Base-by-base conservation (phyloP, 164 flowering plant species). In the Piper longum region DNA sequence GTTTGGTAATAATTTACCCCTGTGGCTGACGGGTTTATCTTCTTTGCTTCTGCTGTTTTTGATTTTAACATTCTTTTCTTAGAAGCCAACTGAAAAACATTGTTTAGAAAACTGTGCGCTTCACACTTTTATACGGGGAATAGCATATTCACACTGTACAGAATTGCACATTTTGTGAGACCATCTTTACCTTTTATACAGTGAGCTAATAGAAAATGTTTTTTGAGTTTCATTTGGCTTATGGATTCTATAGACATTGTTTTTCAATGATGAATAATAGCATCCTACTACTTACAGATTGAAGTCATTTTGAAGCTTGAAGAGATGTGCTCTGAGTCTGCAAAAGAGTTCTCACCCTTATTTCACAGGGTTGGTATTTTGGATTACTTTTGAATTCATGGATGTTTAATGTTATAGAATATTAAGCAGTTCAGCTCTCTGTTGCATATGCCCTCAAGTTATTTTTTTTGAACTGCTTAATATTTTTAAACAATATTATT, bases 241-340 rank as follows among this genome's bases (percentile, higher is more conserved):
- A 48, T 48, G 7, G 26, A 57, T 7, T 56, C 2, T 4, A 5
- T 18, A 41, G 16, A 42, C 12, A 7, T 5, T 16, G 16, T 3
- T 36, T 6, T 16, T 40, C 16, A n/a, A 52, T 54, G 26, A 7
- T 63, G 16, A 42, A 40, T 43, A 43, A 12, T 26, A 26, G 12
- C 52, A 45, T 18, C 4, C 5, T 42, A 51, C 43, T 18, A 19
- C 18, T 19, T 77, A 63, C 87, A 93, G 97, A 84, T 93, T 69
- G 99, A 93, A 72, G 86, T 88, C 60, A 85, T 90, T 41, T 55
- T 90, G 73, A 93, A 87, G 76, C 84, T 88, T 75, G 99, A 93
- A 78, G 99, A 93, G 67, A 88, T 93, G 77, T 90, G 99, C 74
- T 69, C 76, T 67, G 96, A 86, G 69, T 83, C 84, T 48, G 73